Conservation (phyloP, 257 asterid genomes). For the Fraxinus pennsylvanica region DNA sequence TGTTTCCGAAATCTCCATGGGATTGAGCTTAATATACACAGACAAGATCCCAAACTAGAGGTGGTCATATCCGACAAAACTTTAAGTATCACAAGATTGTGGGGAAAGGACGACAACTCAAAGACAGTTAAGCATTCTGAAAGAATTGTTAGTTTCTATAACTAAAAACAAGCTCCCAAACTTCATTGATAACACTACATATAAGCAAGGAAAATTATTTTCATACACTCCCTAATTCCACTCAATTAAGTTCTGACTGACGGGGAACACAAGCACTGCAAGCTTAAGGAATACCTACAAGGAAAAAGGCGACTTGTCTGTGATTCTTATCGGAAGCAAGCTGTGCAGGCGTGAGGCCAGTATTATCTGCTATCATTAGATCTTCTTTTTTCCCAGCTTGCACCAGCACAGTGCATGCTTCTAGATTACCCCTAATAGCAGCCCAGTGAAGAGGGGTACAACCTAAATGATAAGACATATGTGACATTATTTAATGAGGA, state of each 20-base stretch:
- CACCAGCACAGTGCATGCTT: constrained; percentile 98
- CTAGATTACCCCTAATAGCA: constrained; percentile 91
- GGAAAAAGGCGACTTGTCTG: constrained; percentile 97
- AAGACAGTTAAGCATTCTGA: constrained; percentile 5
- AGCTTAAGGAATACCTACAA: constrained; percentile 65
- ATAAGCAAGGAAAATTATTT: background rate
- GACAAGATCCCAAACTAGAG: too few relatives aligned
- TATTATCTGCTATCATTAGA: constrained; percentile 76
- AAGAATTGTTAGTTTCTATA: background rate
- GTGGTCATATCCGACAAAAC: background rate
- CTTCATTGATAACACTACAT: background rate
- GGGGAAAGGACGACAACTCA: background rate
- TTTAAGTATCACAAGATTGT: constrained; percentile 4
- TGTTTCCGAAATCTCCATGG: too few relatives aligned
- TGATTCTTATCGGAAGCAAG: constrained; percentile 94
- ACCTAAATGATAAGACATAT: constrained; percentile 48
- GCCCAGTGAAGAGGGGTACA: constrained; percentile 99
- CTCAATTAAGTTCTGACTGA: background rate
- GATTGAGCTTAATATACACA: too few relatives aligned
- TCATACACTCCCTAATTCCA: background rate
- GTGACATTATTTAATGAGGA: constrained; percentile 16
- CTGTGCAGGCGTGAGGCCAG: constrained; percentile 97
- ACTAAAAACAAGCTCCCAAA: background rate
- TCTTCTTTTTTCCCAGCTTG: constrained; percentile 97
- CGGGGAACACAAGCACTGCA: background rate